Evolutionary conservation across 129 eudicot species (phyloP).

Genomic region (Sambucus nigra): DNA sequence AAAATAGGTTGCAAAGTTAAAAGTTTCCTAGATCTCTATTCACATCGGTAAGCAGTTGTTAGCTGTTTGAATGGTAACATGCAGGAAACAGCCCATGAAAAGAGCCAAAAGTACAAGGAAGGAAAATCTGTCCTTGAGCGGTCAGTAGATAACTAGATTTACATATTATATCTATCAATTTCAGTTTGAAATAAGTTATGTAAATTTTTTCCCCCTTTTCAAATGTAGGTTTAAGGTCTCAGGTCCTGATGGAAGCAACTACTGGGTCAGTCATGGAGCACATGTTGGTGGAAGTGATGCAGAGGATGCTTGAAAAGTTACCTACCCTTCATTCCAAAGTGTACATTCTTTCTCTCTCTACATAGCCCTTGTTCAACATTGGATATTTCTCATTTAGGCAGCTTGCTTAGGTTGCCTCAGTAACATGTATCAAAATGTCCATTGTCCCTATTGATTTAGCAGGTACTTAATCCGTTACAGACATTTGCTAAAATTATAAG

Average conservation of each 20-base stretch:
- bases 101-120: conserved; percentile 89
- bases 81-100: conserved; percentile 85
- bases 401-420: background rate
- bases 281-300: conserved; percentile 69
- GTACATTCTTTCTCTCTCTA: conserved; percentile 36
- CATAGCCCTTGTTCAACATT: background rate
- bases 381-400: background rate
- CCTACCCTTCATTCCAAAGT: conserved; percentile 14
- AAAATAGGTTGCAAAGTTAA: no score
- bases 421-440: background rate
- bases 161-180: no score
- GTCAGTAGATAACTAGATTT: conserved; percentile 24
- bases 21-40: no score
- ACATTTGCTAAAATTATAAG: background rate
- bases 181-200: background rate
- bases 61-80: conserved; percentile 5
- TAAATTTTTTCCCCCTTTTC: background rate
- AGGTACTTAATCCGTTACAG: background rate
- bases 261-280: conserved; percentile 61
- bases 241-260: conserved; percentile 79
- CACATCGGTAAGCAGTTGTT: no score
- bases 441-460: background rate
- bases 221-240: conserved; percentile 69
- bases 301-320: conserved; percentile 42
- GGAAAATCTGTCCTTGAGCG: conserved; percentile 93